Conservation (phyloP, 2,329 filamentous ascomycete species). For the Fusarium annulatum region DNA sequence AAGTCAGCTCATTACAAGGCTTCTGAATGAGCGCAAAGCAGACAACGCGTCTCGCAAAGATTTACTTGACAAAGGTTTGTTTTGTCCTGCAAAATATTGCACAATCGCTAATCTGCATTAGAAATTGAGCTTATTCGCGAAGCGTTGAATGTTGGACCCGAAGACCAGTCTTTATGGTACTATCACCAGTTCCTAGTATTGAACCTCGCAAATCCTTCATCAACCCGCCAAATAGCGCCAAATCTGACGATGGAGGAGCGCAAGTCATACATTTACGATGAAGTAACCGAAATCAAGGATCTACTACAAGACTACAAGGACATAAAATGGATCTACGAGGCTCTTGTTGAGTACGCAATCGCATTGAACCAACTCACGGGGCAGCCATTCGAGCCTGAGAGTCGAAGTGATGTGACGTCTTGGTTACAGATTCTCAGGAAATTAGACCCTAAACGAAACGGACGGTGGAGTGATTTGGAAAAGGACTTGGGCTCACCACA, state of each 20-base stretch:
- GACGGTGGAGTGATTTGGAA: slow-evolving; percentile 80
- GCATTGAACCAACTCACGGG: slow-evolving; percentile 65
- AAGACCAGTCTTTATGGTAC: slow-evolving; percentile 97
- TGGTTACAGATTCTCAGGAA: slow-evolving; percentile 75
- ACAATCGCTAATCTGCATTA: slow-evolving; percentile 37
- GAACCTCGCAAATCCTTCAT: slow-evolving; percentile 66
- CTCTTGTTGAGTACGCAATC: slow-evolving; percentile 79
- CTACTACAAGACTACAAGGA: slow-evolving; percentile 68
- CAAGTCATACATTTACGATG: slow-evolving; percentile 71
- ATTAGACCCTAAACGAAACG: slow-evolving; percentile 78
- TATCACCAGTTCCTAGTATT: slow-evolving; percentile 91
- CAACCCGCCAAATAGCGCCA: slow-evolving; percentile 70
- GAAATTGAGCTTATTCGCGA: slow-evolving; percentile 82
- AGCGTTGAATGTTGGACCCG: slow-evolving; percentile 87
- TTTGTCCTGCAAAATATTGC: background rate
- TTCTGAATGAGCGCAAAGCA: slow-evolving; percentile 78
- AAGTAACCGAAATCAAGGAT: slow-evolving; percentile 79
- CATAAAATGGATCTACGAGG: slow-evolving; percentile 89
- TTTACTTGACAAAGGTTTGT: slow-evolving; percentile 77
- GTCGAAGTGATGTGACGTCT: slow-evolving; percentile 58
- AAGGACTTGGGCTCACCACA: slow-evolving; percentile 48
- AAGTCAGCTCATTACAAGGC: slow-evolving; percentile 80
- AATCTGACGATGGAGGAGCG: slow-evolving; percentile 71
- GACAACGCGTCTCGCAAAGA: slow-evolving; percentile 69
- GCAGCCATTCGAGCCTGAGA: slow-evolving; percentile 52